A percentile compares a stretch with the other conserved stretches of the same genome.
phyloP scores from a whole-genome alignment of 148 eudicot genomes.

The Fagopyrum esculentum region DNA sequence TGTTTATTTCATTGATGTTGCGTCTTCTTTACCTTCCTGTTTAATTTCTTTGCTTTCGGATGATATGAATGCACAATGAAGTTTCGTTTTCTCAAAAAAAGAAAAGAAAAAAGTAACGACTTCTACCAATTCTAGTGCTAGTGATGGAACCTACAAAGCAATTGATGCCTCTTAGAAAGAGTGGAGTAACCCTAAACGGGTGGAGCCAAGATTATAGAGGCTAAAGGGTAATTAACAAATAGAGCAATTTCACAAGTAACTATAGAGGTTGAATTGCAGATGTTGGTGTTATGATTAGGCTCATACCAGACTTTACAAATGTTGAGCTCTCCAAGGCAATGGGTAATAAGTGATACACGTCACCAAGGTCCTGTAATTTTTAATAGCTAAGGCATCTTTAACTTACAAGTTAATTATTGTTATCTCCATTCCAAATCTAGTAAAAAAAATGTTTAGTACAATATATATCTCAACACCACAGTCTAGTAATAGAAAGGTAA shows the following conservation, averaged over 20 bases:
- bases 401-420: background rate
- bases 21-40: too few species aligned
- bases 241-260: slow-evolving; percentile 2
- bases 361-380: background rate
- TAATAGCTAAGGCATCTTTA: background rate
- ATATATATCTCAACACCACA: background rate
- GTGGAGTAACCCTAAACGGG: background rate
- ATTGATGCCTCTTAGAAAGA: background rate
- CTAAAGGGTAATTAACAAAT: background rate
- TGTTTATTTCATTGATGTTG: too few species aligned
- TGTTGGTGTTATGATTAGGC: slow-evolving; percentile 3
- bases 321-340: background rate
- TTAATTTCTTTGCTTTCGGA: too few species aligned
- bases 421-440: background rate
- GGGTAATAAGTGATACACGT: background rate
- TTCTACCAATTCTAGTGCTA: background rate
- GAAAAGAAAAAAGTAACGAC: background rate
- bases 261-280: background rate
- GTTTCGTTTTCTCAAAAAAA: too few species aligned
- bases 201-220: background rate
- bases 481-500: background rate
- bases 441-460: background rate
- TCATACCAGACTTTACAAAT: background rate
- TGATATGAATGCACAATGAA: too few species aligned
- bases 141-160: background rate